Evolutionary conservation across 495 filamentous ascomycete genomes (phyloP).

Genomic region (Cercophora sp.): DNA sequence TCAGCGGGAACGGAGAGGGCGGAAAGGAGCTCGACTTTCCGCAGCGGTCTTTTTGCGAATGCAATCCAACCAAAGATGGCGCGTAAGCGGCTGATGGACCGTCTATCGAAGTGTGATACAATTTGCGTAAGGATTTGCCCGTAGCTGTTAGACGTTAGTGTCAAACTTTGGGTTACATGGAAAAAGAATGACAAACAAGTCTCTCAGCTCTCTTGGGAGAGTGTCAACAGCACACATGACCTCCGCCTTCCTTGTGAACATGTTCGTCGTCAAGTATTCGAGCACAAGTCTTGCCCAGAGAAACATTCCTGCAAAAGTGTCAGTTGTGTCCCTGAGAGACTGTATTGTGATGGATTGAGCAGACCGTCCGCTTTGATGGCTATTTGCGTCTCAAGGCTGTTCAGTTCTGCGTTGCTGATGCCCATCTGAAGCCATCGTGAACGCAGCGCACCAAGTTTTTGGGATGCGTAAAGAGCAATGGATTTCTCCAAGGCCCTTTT

Average conservation of each 20-base stretch:
- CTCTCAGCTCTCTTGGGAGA: not conserved
- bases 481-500: not conserved
- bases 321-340: no score
- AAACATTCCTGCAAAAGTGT: not conserved
- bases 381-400: not conserved
- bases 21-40: not conserved
- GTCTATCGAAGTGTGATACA: not conserved
- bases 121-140: not conserved
- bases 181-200: not conserved
- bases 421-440: not conserved
- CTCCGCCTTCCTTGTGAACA: not conserved
- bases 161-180: not conserved
- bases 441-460: not conserved
- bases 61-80: not conserved
- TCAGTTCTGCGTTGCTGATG: not conserved
- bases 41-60: not conserved
- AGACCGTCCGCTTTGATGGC: not conserved
- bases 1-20: not conserved
- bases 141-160: not conserved
- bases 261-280: not conserved
- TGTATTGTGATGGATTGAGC: no score
- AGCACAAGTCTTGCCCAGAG: not conserved
- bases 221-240: not conserved
- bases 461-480: not conserved
- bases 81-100: not conserved